phyloP scores from a whole-genome alignment of 495 filamentous ascomycete genomes.

The Alectoria sarmentosa region DNA sequence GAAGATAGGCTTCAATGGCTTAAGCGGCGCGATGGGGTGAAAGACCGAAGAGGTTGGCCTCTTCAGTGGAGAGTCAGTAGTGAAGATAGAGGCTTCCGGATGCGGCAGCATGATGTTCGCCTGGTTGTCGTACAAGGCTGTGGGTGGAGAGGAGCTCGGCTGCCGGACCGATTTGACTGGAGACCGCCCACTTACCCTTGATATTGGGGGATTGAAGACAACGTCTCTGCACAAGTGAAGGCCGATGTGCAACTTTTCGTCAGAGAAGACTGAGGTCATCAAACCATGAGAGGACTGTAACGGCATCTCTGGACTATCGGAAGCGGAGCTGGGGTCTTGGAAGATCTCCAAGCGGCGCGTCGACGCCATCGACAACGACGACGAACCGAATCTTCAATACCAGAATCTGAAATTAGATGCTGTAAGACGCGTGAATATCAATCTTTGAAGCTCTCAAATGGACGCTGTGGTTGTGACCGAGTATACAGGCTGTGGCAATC shows the following conservation, averaged over 20 bases:
- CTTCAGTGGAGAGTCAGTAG: slow-evolving; percentile 84
- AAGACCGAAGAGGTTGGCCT: slow-evolving; percentile 57
- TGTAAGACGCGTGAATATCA: slow-evolving; percentile 19
- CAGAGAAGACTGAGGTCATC: slow-evolving; percentile 33
- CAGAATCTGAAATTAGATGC: neutral
- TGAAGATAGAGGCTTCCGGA: slow-evolving; percentile 53
- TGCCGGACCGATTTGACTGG: slow-evolving; percentile 46
- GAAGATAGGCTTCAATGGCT: slow-evolving; percentile 58
- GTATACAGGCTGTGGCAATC: slow-evolving; percentile 3
- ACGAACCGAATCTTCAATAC: neutral
- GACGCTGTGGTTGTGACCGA: slow-evolving; percentile 9
- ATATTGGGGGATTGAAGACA: slow-evolving; percentile 49
- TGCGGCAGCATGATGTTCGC: slow-evolving; percentile 62
- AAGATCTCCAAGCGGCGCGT: slow-evolving; percentile 63
- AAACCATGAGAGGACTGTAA: slow-evolving; percentile 37
- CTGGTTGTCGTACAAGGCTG: slow-evolving; percentile 35
- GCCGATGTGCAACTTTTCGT: slow-evolving; percentile 33
- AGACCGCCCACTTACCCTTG: slow-evolving; percentile 47
- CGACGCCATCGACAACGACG: slow-evolving; percentile 45
- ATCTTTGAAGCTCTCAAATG: neutral
- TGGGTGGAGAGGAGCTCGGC: slow-evolving; percentile 41
- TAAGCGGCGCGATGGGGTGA: slow-evolving; percentile 39
- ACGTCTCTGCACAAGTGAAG: slow-evolving; percentile 36
- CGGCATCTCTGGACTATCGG: slow-evolving; percentile 41
- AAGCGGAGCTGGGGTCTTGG: slow-evolving; percentile 51